These are phyloP conservation scores for Takakia lepidozioides DNA, from an alignment of 225 moss, liverwort and hornwort species.

Conservation along the genomic window DNA sequence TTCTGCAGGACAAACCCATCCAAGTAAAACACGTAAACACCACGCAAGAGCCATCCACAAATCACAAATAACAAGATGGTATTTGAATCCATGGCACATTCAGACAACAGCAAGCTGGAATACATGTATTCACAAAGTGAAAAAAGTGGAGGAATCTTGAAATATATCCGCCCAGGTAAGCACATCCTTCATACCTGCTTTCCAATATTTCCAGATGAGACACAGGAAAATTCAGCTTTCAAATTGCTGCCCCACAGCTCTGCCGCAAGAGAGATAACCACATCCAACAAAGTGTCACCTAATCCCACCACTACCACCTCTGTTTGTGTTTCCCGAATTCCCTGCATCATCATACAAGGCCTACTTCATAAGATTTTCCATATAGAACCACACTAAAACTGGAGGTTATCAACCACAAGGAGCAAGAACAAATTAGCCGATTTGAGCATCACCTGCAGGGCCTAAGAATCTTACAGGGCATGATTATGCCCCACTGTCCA, in stretches of 20 bases:
- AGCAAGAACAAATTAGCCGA: too few relatives aligned
- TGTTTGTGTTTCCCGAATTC: constrained; percentile 26
- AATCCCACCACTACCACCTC: constrained; percentile 38
- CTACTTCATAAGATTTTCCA: too few relatives aligned
- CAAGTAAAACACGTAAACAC: constrained; percentile 3
- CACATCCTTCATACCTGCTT: constrained; percentile 1
- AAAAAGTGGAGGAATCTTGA: too few relatives aligned
- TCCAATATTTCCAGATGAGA: neutral
- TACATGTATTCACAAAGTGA: too few relatives aligned
- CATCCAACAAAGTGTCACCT: constrained; percentile 21
- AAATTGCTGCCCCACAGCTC: constrained; percentile 31
- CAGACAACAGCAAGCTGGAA: neutral
- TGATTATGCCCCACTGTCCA: too few relatives aligned
- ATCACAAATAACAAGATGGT: neutral
- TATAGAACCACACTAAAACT: too few relatives aligned
- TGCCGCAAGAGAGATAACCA: constrained; percentile 18
- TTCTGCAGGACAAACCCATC: too few relatives aligned
- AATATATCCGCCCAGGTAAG: neutral
- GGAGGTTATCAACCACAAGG: too few relatives aligned
- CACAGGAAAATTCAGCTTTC: constrained; percentile 13
- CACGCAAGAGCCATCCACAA: neutral
- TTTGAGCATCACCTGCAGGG: too few relatives aligned
- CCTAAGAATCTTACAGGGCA: too few relatives aligned
- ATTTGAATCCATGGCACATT: neutral
- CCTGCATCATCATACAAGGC: constrained; percentile 8